Evolutionary conservation across 306 rosid species (phyloP).

Genomic region (Oxytropis ochrocephala): DNA sequence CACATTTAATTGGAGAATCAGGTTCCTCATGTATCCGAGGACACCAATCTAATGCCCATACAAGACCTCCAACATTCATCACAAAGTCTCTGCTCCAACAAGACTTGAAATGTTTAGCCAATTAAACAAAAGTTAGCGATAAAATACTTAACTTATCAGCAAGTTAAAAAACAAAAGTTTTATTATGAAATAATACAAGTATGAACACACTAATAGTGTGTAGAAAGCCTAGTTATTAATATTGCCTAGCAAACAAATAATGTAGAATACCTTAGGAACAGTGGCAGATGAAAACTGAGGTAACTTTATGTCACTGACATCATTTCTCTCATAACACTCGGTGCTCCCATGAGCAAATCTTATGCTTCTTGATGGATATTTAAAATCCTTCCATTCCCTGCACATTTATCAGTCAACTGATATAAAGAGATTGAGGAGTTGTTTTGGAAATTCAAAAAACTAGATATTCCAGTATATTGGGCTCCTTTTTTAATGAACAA

Average conservation of each 20-base stretch:
- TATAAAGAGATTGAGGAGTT: background rate
- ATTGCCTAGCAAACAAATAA: background rate
- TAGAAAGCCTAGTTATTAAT: background rate
- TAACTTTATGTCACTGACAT: slow-evolving; percentile 31
- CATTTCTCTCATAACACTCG: slow-evolving; percentile 33
- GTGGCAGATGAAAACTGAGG: slow-evolving; percentile 73
- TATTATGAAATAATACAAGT: background rate
- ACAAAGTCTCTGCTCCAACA: slow-evolving; percentile 64
- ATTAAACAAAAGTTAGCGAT: slow-evolving; percentile 2
- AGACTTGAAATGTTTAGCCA: slow-evolving; percentile 19
- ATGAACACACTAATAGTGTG: background rate
- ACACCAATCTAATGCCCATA: slow-evolving; percentile 98
- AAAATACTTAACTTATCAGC: slow-evolving; percentile 3
- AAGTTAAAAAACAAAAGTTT: background rate
- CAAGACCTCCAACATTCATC: slow-evolving; percentile 83
- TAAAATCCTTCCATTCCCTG: slow-evolving; percentile 79
- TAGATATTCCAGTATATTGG: background rate
- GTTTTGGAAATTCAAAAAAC: background rate
- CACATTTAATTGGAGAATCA: slow-evolving; percentile 50
- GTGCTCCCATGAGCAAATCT: slow-evolving; percentile 43
- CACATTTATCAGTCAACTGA: slow-evolving; percentile 17
- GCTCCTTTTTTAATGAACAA: background rate
- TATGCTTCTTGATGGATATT: slow-evolving; percentile 52
- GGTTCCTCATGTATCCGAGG: slow-evolving; percentile 52
- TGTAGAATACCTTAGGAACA: slow-evolving; percentile 56